Conservation (phyloP, 495 filamentous ascomycete species). For the Peziza echinospora region DNA sequence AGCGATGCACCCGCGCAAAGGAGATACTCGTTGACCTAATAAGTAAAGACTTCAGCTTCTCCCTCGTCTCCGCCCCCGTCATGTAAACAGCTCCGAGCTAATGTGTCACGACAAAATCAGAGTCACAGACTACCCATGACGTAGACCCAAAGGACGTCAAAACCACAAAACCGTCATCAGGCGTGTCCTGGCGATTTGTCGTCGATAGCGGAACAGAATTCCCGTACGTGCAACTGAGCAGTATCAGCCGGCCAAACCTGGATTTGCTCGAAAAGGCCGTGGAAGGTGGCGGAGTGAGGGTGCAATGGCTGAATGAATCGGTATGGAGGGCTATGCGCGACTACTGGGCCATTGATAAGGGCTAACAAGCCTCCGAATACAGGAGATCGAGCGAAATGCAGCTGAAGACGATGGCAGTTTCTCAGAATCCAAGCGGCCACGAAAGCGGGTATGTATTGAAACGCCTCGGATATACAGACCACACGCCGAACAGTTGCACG, state of each 20-base stretch:
- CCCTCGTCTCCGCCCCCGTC: too few relatives aligned
- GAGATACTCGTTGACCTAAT: not conserved
- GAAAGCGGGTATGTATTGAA: not conserved
- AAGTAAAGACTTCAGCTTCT: too few relatives aligned
- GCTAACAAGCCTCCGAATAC: not conserved
- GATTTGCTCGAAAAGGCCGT: not conserved
- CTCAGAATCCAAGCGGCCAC: not conserved
- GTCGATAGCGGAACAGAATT: not conserved
- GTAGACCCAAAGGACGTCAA: not conserved
- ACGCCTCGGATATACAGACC: too few relatives aligned
- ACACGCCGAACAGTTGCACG: too few relatives aligned
- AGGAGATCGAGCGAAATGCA: not conserved
- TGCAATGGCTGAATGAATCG: not conserved
- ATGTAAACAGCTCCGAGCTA: too few relatives aligned
- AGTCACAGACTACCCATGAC: not conserved
- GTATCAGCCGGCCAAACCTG: not conserved
- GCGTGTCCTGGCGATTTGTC: not conserved
- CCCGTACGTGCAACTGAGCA: not conserved
- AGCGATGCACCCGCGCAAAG: not conserved
- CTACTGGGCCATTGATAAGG: not conserved
- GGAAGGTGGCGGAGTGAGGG: not conserved
- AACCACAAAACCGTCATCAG: not conserved
- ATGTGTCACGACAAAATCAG: too few relatives aligned
- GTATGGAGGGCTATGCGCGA: not conserved
- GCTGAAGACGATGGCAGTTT: not conserved